Conservation (phyloP, 208 protist species). For the Trypanosomatidae sp. region DNA sequence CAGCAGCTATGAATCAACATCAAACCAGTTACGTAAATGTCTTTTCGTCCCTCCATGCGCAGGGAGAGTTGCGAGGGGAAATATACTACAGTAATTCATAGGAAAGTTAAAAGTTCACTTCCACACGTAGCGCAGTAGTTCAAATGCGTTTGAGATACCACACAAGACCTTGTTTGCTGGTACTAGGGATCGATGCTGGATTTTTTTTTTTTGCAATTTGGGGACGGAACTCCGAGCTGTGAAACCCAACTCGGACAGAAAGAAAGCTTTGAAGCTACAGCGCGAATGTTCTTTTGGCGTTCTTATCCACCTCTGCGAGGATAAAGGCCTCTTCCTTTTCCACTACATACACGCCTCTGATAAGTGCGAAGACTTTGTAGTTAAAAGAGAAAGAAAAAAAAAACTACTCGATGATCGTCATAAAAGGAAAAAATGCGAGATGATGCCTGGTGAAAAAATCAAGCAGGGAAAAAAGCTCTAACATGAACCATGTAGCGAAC, state of each 20-base stretch:
- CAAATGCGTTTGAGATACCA: neutral
- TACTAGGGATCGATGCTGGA: neutral
- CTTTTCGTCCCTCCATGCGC: neutral
- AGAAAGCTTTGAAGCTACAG: constrained; percentile 26
- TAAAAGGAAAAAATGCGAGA: neutral
- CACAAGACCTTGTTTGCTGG: neutral
- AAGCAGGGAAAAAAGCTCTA: neutral
- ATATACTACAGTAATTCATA: neutral
- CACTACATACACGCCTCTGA: neutral
- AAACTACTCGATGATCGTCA: neutral
- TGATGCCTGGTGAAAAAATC: neutral
- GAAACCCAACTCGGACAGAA: neutral
- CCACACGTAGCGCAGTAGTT: neutral
- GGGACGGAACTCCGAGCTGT: constrained; percentile 18
- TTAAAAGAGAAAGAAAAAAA: neutral
- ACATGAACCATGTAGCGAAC: constrained; percentile 8
- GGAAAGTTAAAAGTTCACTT: neutral
- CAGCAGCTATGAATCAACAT: neutral
- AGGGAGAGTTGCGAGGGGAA: neutral
- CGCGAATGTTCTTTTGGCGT: neutral
- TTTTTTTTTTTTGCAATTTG: constrained; percentile 17
- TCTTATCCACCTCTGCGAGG: neutral
- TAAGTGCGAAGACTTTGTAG: constrained; percentile 1
- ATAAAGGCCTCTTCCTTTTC: constrained; percentile 5
- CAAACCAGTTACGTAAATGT: neutral